phyloP scores from a whole-genome alignment of 2,329 filamentous ascomycete genomes.

The Xylariaceae sp. region DNA sequence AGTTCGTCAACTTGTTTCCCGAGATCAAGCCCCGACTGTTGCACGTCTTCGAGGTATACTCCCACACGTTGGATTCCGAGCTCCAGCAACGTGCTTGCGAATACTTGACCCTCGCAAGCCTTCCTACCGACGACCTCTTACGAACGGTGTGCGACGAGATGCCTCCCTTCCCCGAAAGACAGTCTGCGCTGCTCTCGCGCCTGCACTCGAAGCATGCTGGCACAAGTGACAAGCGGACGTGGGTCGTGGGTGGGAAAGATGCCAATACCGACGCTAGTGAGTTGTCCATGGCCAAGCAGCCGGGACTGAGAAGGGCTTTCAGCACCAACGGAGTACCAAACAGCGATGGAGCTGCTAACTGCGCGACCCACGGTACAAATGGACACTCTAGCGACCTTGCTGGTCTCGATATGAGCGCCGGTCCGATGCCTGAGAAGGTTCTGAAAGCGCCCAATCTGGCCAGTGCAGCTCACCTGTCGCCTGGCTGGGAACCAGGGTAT shows the following conservation, averaged over 20 bases:
- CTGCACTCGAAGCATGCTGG: slow-evolving; percentile 91
- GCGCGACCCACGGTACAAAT: slow-evolving; percentile 43
- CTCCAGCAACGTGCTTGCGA: slow-evolving; percentile 95
- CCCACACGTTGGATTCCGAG: slow-evolving; percentile 90
- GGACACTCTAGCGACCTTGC: slow-evolving; percentile 62
- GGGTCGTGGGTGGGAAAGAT: slow-evolving; percentile 96
- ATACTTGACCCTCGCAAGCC: slow-evolving; percentile 77
- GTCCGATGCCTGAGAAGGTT: slow-evolving; percentile 50
- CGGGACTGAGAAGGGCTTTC: slow-evolving; percentile 81
- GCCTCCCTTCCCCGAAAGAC: slow-evolving; percentile 93
- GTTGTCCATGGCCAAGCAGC: slow-evolving; percentile 72
- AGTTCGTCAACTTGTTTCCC: slow-evolving; percentile 96
- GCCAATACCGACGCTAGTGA: slow-evolving; percentile 79
- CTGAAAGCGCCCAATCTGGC: slow-evolving; percentile 76
- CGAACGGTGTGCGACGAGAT: slow-evolving; percentile 96
- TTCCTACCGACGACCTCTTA: slow-evolving; percentile 84
- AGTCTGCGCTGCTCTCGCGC: slow-evolving; percentile 84
- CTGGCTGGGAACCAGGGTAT: slow-evolving; percentile 90
- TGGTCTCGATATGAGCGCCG: slow-evolving; percentile 72
- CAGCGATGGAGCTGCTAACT: slow-evolving; percentile 41
- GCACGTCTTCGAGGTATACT: slow-evolving; percentile 85
- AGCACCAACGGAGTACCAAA: slow-evolving; percentile 52
- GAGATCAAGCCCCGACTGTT: slow-evolving; percentile 96
- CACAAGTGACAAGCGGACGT: slow-evolving; percentile 91
- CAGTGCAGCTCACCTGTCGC: slow-evolving; percentile 85